Percentiles rank a stretch among this genome's conserved stretches.
phyloP scores from a whole-genome alignment of 2,329 filamentous ascomycete genomes.

The Escovopsis sp. region DNA sequence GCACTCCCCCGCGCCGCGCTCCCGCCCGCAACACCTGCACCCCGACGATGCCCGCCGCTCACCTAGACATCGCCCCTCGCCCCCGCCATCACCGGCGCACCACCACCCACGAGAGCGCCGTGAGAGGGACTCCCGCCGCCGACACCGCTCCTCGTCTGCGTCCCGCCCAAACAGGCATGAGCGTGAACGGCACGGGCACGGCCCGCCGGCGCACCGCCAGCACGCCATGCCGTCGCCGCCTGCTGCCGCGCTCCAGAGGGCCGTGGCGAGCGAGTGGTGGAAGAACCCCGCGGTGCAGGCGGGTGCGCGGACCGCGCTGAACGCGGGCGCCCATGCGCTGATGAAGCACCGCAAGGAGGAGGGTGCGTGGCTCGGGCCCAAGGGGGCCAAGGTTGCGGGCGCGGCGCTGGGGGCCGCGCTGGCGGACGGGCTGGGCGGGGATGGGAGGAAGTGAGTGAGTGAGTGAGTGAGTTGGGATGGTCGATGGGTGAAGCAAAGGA shows the following conservation, averaged over 20 bases:
- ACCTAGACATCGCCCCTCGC: too few species aligned
- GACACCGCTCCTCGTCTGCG: constrained; percentile 1
- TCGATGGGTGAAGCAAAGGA: too few species aligned
- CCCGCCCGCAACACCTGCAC: too few species aligned
- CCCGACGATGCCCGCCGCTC: too few species aligned
- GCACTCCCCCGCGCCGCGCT: too few species aligned
- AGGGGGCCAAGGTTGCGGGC: constrained; percentile 33
- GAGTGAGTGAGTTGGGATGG: constrained; percentile 5
- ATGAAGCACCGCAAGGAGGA: constrained; percentile 30
- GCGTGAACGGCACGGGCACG: not conserved
- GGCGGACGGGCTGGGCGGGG: constrained; percentile 30
- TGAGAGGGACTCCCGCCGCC: constrained; percentile 1
- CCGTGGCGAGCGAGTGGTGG: constrained; percentile 16
- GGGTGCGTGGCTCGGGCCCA: constrained; percentile 32
- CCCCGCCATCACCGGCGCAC: not conserved
- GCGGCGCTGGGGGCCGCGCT: constrained; percentile 34
- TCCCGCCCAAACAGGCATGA: too few species aligned
- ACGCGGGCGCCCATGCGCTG: constrained; percentile 33
- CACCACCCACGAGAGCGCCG: not conserved
- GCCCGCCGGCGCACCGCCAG: constrained; percentile 2
- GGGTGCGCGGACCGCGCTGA: constrained; percentile 31
- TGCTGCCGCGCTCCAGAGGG: not conserved
- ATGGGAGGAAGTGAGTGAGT: constrained; percentile 18
- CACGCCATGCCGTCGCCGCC: not conserved
- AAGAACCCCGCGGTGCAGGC: constrained; percentile 23